A percentile compares a stretch with the other conserved stretches of the same genome.
These are phyloP conservation scores for Alternaria sp. DNA, from an alignment of 2,329 filamentous ascomycete species.

Conservation along the genomic window DNA sequence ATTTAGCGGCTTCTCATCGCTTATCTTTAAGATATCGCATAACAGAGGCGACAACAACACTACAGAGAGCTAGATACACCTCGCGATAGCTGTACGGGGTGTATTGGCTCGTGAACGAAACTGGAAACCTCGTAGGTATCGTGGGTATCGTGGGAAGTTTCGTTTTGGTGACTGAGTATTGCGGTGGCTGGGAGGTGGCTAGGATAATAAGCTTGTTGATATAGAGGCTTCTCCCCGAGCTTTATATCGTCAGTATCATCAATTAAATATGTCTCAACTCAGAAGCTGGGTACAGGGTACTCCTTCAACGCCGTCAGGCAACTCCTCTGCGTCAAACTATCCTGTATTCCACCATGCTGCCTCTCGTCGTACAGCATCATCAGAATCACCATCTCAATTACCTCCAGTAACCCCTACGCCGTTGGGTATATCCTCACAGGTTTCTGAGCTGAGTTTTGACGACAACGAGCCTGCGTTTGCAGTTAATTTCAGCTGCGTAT, in stretches of 20 bases:
- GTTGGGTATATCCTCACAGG: no score
- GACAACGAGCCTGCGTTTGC: no score
- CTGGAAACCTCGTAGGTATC: neutral
- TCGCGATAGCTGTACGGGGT: neutral
- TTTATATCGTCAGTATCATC: neutral
- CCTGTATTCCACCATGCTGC: no score
- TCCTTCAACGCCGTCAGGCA: no score
- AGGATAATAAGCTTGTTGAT: neutral
- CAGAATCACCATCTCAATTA: no score
- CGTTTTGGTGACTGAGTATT: no score
- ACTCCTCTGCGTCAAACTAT: no score
- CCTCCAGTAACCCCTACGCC: no score
- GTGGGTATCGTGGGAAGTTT: no score
- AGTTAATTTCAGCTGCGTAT: neutral
- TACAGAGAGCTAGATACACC: neutral
- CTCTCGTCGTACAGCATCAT: no score
- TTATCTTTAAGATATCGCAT: neutral
- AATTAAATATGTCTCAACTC: neutral
- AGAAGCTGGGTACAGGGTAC: no score
- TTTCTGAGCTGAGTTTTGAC: no score
- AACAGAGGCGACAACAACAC: neutral
- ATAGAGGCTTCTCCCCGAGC: neutral
- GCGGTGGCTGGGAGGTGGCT: neutral
- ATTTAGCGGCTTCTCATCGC: neutral
- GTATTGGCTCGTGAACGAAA: neutral